These are phyloP conservation scores for Porphyrellus cyaneotinctus DNA, from an alignment of 768 basidiomycete species.

Conservation along the genomic window DNA sequence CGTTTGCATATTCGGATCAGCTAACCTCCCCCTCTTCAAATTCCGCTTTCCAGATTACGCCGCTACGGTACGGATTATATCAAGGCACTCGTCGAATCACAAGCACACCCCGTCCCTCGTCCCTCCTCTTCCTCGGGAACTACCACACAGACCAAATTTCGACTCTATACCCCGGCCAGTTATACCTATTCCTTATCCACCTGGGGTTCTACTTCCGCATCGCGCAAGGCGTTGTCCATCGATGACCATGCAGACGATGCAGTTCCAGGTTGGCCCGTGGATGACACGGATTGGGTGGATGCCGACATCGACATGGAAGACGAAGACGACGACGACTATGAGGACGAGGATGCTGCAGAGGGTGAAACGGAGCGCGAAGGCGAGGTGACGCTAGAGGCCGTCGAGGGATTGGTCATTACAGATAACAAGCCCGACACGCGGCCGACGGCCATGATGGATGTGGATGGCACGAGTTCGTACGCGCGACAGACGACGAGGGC, in stretches of 20 bases:
- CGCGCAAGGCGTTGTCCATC: slow-evolving; percentile 11
- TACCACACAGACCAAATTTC: slow-evolving; percentile 22
- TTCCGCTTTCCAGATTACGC: slow-evolving; percentile 19
- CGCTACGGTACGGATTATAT: slow-evolving; percentile 33
- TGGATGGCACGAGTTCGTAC: neutral
- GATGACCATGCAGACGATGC: slow-evolving; percentile 20
- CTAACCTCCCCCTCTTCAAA: slow-evolving; percentile 4
- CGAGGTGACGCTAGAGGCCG: slow-evolving; percentile 16
- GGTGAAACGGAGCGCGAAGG: slow-evolving; percentile 9
- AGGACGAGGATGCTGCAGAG: slow-evolving; percentile 25
- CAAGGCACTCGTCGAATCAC: slow-evolving; percentile 31
- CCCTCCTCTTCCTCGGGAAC: slow-evolving; percentile 1
- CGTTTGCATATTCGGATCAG: slow-evolving; percentile 1
- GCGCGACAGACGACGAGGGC: neutral
- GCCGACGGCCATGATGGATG: slow-evolving; percentile 1
- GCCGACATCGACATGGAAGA: slow-evolving; percentile 31
- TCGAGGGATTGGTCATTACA: slow-evolving; percentile 6
- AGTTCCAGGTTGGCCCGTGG: slow-evolving; percentile 19
- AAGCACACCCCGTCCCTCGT: slow-evolving; percentile 13
- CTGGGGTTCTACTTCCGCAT: slow-evolving; percentile 11
- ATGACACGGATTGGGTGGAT: slow-evolving; percentile 26
- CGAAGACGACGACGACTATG: slow-evolving; percentile 30
- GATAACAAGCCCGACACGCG: slow-evolving; percentile 7
- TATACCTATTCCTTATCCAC: slow-evolving; percentile 28
- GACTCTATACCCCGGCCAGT: slow-evolving; percentile 33